Evolutionary conservation across 768 basidiomycete genomes (phyloP), one percentile per base, ranked within the genome.

Genomic region (Pleurotus cornucopiae): DNA sequence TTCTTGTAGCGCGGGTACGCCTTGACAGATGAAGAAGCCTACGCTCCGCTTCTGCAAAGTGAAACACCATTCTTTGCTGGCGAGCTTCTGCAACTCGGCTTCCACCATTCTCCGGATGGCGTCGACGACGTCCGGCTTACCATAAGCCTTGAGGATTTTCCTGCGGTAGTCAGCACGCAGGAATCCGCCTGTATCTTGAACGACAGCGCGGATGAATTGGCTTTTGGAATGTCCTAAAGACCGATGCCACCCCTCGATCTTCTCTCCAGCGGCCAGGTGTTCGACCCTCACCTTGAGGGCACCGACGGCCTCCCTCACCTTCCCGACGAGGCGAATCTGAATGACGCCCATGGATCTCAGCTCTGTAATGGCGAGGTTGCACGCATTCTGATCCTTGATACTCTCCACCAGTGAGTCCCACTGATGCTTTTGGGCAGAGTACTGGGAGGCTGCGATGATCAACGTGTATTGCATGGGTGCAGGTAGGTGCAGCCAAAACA

Each of bases 241-340:
- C 34, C 71, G 66, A 64, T 84, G 83, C 83, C 82, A 85, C 34
- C 73, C 57, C 41, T 69, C 72, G 7, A 85, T 67, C 37, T 67
- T 77, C 40, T 80, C 76, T 4, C 84, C 84, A 20, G 71, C 71
- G 2, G 74, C 77, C 39, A 86, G 63, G 51, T 70, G 76, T 64
- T 86, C 85, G 0, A 82, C 79, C 51, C 83, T 70, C 11, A 85
- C 83, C 67, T 85, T 86, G 57, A 86, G 62, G 4, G 75, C 71
- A 1, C 85, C 85, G 1, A 79, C 73, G 1, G 74, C 75, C 60
- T 79, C 77, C 66, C 80, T 80, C 49, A 79, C 77, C 12, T 78
- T 71, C 0, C 84, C 39, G 5, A 13, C 11, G 4, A 53, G 39
- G 16, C 51, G 51, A 14, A 53, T 53, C 51, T 39, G n/a, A 20